Evolutionary conservation across 108 stramenopile species (phyloP).

Genomic region (Nannochloropsis granulata): DNA sequence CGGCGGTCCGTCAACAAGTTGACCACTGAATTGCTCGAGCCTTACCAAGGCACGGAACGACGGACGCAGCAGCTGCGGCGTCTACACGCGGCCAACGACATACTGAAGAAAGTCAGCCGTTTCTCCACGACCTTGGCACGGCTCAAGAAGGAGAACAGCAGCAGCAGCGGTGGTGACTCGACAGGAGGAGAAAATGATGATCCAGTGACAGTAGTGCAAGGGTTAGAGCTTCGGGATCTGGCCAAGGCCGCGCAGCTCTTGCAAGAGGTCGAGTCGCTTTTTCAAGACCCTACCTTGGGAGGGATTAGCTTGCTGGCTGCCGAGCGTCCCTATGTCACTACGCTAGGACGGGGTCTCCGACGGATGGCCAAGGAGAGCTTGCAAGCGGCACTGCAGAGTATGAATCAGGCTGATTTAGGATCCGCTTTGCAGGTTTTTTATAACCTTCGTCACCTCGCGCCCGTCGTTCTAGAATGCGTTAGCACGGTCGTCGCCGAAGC

Average conservation of each 20-base stretch:
- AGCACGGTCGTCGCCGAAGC: not conserved
- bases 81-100: constrained; percentile 3
- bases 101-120: constrained; percentile 8
- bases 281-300: constrained; percentile 2
- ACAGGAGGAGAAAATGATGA: not conserved
- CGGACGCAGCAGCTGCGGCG: constrained; percentile 21
- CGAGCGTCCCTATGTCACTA: constrained; percentile 14
- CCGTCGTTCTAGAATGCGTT: constrained; percentile 2
- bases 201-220: not conserved
- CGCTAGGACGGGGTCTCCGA: constrained; percentile 1
- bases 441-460: constrained; percentile 6
- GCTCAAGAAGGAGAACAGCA: not conserved
- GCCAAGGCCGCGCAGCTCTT: constrained; percentile 25
- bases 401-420: constrained; percentile 20
- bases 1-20: not conserved
- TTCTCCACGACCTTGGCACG: constrained; percentile 2
- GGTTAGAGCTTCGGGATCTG: constrained; percentile 14
- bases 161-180: not conserved
- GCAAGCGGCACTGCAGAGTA: constrained; percentile 4
- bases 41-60: constrained; percentile 4
- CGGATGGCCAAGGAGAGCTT: constrained; percentile 2
- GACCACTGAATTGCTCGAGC: constrained; percentile 10
- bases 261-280: constrained; percentile 13
- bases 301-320: not conserved
- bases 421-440: constrained; percentile 18